Percentiles rank a stretch among this genome's conserved stretches.
Conservation (phyloP, 371 early-diverging fungal species). For the Mucor sp. region DNA sequence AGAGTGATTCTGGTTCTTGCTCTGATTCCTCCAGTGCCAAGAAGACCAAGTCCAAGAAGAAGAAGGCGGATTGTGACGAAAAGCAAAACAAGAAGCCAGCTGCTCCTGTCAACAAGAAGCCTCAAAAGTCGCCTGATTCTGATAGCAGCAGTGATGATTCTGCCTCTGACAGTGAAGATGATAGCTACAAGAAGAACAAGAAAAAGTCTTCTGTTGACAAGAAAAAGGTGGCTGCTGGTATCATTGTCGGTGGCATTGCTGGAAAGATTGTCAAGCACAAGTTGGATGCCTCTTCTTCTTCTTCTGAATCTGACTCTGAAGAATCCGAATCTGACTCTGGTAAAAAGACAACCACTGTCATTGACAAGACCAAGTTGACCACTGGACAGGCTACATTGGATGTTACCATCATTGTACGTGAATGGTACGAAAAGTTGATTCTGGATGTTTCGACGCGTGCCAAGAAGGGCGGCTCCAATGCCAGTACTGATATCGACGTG, state of each 20-base stretch:
- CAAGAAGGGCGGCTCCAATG: conserved; percentile 33
- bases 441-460: conserved; percentile 33
- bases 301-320: conserved; percentile 1
- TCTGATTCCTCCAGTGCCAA: background rate
- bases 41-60: conserved; percentile 4
- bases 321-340: background rate
- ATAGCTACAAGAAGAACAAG: conserved; percentile 3
- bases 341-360: background rate
- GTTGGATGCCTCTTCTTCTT: background rate
- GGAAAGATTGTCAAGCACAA: conserved; percentile 5
- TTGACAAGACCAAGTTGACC: conserved; percentile 17
- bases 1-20: background rate
- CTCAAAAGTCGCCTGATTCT: conserved; percentile 6
- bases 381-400: conserved; percentile 12
- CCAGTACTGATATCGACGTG: conserved; percentile 31
- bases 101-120: conserved; percentile 5
- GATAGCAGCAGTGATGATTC: conserved; percentile 1
- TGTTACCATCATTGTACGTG: conserved; percentile 28
- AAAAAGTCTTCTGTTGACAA: conserved; percentile 2
- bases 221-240: conserved; percentile 8
- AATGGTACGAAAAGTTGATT: conserved; percentile 36
- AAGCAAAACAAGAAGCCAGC: background rate
- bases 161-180: background rate
- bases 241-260: conserved; percentile 1
- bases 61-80: background rate